Evolutionary conservation across 768 basidiomycete genomes (phyloP), one percentile per base, ranked within the genome.

Genomic region (Suillus bovinus): DNA sequence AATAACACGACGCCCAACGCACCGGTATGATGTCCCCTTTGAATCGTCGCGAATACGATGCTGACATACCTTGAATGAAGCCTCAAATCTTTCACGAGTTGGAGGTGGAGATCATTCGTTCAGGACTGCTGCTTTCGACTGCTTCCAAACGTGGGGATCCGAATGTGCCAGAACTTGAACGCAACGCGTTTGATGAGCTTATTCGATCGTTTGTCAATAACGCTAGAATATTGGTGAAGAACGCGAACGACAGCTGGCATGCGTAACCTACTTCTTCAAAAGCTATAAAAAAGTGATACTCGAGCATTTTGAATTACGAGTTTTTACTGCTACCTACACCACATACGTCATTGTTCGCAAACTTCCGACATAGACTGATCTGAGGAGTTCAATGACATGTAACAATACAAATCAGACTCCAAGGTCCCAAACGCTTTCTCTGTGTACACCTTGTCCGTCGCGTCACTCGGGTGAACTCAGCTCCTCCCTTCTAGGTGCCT

Each of bases 171-270:
- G 89, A 90, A 72, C 77, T 77, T 68, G 93, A 91, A 69, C 83
- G 85, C 29, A 82, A 79, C 64, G 87, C 87, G 7, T 99, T 95
- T 71, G 93, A 98, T 72, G 93, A 97, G 71, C 85, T 97, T 62
- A 87, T 99, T 49, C 87, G 92, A 53, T 93, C 91, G 16, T 92
- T 97, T 66, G 87, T 99, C 56, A 97, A 98, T 70, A 96, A 97
- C 66, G 87, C 93, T 4, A 83, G 97, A 64, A 94, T 97, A 76
- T 75, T 98, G 53, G 88, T 89, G 58, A 85, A 92, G 68, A 97
- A 96, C 75, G 84, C 85, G 6, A 79, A 66, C 13, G 84, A 81
- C n/a, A 77, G 77, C 31, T 85, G 81, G 83, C 75, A 71, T 20
- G 67, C 54, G 27, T 47, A 39, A 24, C 39, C 39, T 22, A 61